Conservation (phyloP, 805 yeast genomes). For the Kazachstania africana region DNA sequence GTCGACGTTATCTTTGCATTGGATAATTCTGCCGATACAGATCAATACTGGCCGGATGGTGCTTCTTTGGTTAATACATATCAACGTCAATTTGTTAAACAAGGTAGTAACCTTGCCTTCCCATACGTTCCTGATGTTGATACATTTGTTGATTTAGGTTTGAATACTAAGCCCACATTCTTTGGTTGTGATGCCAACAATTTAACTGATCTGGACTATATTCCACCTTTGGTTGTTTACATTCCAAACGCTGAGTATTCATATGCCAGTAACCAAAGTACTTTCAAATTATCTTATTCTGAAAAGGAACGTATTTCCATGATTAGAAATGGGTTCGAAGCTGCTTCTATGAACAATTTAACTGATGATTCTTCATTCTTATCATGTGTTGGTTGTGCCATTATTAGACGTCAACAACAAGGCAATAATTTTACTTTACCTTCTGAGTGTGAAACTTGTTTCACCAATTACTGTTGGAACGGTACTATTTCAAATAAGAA, state of each 20-base stretch:
- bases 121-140: slow-evolving; percentile 69
- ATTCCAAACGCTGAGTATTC: slow-evolving; percentile 63
- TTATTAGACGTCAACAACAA: slow-evolving; percentile 68
- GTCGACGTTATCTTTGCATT: slow-evolving; percentile 56
- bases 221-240: slow-evolving; percentile 70
- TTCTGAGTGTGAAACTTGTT: slow-evolving; percentile 62
- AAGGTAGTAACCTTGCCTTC: slow-evolving; percentile 49
- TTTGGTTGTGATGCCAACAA: slow-evolving; percentile 71
- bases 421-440: slow-evolving; percentile 44
- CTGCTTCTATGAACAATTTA: slow-evolving; percentile 50
- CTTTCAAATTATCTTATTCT: slow-evolving; percentile 52
- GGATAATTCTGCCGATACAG: slow-evolving; percentile 58
- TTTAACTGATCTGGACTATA: slow-evolving; percentile 39
- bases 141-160: slow-evolving; percentile 46
- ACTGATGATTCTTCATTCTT: slow-evolving; percentile 61
- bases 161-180: slow-evolving; percentile 62
- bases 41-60: slow-evolving; percentile 56
- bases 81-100: slow-evolving; percentile 44
- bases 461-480: slow-evolving; percentile 65
- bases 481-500: slow-evolving; percentile 29
- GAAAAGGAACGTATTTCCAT: slow-evolving; percentile 45
- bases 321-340: slow-evolving; percentile 66
- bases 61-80: slow-evolving; percentile 44
- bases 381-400: slow-evolving; percentile 73
- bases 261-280: slow-evolving; percentile 58